phyloP scores from a whole-genome alignment of 345 rosid species.

The Hypericum androsaemum region DNA sequence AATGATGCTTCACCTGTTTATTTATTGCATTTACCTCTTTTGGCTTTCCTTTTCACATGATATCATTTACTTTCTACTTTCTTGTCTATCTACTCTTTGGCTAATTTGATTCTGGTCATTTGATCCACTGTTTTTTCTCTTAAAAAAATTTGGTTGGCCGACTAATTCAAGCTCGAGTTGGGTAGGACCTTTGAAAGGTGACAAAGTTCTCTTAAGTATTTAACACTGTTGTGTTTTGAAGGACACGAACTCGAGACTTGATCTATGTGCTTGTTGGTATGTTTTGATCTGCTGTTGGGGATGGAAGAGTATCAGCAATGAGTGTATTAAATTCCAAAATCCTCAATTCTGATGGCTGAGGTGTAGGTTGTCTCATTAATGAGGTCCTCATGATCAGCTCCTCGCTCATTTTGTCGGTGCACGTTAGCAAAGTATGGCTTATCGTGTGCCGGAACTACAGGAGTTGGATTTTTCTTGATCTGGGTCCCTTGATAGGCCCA shows the following conservation, averaged over 20 bases:
- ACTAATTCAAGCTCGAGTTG: too few species aligned
- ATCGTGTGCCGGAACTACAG: slow-evolving; percentile 22
- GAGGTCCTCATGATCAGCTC: slow-evolving; percentile 36
- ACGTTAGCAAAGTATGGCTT: slow-evolving; percentile 29
- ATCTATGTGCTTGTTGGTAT: too few species aligned
- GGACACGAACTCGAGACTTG: slow-evolving; percentile 17
- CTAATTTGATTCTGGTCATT: too few species aligned
- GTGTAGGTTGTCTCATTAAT: slow-evolving; percentile 15
- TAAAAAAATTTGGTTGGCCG: too few species aligned
- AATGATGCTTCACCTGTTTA: too few species aligned
- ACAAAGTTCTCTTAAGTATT: too few species aligned
- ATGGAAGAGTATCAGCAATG: not conserved
- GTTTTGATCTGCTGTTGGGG: slow-evolving; percentile 2
- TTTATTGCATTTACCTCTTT: too few species aligned
- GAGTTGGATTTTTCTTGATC: slow-evolving; percentile 13
- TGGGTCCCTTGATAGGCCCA: slow-evolving; percentile 6
- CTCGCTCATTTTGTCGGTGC: slow-evolving; percentile 21
- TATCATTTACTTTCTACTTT: too few species aligned
- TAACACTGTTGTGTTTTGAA: slow-evolving; percentile 14
- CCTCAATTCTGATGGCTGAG: slow-evolving; percentile 8
- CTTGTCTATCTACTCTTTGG: too few species aligned
- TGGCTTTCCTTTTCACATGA: too few species aligned
- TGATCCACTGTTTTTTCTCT: too few species aligned
- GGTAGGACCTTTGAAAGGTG: too few species aligned
- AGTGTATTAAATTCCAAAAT: slow-evolving; percentile 12